A percentile compares a stretch with the other conserved stretches of the same genome.
Evolutionary conservation across 108 stramenopile species (phyloP).

Genomic region (Chaetoceros tenuissimus): DNA sequence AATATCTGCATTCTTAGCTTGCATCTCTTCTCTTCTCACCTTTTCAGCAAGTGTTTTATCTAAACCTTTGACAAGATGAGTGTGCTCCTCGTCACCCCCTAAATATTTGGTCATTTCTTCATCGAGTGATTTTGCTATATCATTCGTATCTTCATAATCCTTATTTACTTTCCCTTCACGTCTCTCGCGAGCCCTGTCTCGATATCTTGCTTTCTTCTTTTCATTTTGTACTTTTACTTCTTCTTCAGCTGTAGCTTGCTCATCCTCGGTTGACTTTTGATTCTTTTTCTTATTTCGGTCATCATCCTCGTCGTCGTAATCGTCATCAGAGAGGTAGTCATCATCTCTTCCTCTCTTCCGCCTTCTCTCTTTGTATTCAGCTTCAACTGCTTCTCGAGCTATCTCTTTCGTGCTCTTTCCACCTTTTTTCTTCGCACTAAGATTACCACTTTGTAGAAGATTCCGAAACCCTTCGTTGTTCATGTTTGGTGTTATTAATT

Average conservation of each 20-base stretch:
- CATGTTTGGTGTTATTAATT: too few relatives aligned
- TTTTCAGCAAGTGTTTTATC: conserved; percentile 80
- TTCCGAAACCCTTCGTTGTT: conserved; percentile 71
- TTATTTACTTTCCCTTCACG: conserved; percentile 61
- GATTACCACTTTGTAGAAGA: conserved; percentile 28
- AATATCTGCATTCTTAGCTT: conserved; percentile 3
- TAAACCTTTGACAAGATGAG: conserved; percentile 85
- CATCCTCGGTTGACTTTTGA: conserved; percentile 19
- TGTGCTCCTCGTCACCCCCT: conserved; percentile 80
- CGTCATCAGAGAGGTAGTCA: conserved; percentile 8
- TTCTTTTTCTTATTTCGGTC: conserved; percentile 9
- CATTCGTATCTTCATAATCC: conserved; percentile 21
- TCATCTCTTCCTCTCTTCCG: conserved; percentile 14
- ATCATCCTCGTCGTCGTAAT: conserved; percentile 22
- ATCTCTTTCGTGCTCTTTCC: conserved; percentile 55
- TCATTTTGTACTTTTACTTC: conserved; percentile 5
- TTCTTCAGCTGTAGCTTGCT: conserved; percentile 3
- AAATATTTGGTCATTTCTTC: conserved; percentile 52
- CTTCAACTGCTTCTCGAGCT: conserved; percentile 68
- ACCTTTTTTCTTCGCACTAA: conserved; percentile 1
- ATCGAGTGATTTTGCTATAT: conserved; percentile 4
- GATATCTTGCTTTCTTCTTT: conserved; percentile 26
- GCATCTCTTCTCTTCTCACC: conserved; percentile 43
- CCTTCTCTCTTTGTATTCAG: conserved; percentile 43
- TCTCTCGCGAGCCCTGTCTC: conserved; percentile 81